phyloP scores from a whole-genome alignment of 164 flowering plant species.

The Piper betle region DNA sequence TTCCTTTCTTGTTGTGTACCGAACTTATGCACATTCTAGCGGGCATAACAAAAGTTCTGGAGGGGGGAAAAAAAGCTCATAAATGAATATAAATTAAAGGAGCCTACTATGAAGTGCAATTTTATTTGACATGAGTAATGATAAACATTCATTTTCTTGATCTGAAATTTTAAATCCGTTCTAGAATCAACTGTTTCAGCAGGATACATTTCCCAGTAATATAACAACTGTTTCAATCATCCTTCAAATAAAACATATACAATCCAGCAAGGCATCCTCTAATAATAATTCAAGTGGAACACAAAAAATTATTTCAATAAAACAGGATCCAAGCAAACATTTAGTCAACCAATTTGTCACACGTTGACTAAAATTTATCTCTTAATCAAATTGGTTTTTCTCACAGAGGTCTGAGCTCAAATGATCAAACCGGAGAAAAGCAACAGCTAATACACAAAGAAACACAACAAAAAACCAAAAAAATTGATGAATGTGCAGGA shows the following conservation, averaged over 20 bases:
- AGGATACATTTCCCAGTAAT: too few relatives aligned
- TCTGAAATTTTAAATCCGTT: neutral
- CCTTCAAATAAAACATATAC: neutral
- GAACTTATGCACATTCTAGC: constrained; percentile 93
- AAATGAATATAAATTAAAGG: neutral
- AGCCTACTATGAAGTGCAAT: neutral
- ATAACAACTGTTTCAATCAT: too few relatives aligned
- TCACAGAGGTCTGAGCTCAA: neutral
- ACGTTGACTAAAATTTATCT: neutral
- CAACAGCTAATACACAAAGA: neutral
- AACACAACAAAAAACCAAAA: neutral
- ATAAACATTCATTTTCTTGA: neutral
- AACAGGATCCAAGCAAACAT: neutral
- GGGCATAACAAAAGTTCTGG: constrained; percentile 94
- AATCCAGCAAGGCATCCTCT: neutral
- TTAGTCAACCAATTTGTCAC: neutral
- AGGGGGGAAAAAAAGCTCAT: constrained; percentile 4
- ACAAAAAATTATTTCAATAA: too few relatives aligned
- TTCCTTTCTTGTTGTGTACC: constrained; percentile 81
- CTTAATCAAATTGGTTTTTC: neutral
- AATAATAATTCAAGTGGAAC: neutral
- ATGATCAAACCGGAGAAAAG: neutral
- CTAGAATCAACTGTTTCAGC: neutral
- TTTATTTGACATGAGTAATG: neutral
- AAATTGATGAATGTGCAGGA: neutral